phyloP scores from a whole-genome alignment of 2,329 filamentous ascomycete species.

The Curvularia sp. region DNA sequence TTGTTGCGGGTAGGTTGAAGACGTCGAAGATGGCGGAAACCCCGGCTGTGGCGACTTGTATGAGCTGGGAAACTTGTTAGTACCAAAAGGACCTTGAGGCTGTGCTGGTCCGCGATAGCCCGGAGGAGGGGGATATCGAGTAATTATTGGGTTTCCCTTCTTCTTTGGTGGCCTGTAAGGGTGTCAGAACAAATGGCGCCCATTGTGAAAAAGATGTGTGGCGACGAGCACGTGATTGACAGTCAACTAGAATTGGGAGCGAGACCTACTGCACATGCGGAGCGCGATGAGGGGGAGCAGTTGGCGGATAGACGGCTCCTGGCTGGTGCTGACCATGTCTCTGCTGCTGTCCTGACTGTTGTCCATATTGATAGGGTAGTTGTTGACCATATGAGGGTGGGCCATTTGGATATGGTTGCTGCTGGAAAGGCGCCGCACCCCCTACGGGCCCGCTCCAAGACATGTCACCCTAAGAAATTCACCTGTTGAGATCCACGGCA shows the following conservation, averaged over 20 bases:
- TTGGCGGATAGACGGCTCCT: conserved; percentile 34
- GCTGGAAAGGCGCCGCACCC: conserved; percentile 45
- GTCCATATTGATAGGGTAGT: conserved; percentile 41
- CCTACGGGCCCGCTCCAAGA: conserved; percentile 48
- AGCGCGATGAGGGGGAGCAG: conserved; percentile 33
- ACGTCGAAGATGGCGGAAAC: conserved; percentile 34
- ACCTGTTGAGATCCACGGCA: conserved; percentile 10
- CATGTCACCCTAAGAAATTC: conserved; percentile 33
- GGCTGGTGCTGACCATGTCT: conserved; percentile 42
- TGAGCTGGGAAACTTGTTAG: conserved; percentile 36
- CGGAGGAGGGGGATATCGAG: conserved; percentile 59
- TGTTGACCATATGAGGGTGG: conserved; percentile 40
- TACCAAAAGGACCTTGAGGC: conserved; percentile 39
- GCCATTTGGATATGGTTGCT: conserved; percentile 39
- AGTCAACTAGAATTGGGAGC: neutral
- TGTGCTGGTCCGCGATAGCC: conserved; percentile 52
- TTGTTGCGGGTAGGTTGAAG: conserved; percentile 33
- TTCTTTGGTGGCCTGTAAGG: conserved; percentile 50
- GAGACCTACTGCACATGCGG: conserved; percentile 45
- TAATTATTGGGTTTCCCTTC: conserved; percentile 59
- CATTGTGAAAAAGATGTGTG: neutral
- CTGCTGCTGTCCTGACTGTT: conserved; percentile 41
- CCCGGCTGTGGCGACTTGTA: conserved; percentile 39
- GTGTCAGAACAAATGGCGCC: conserved; percentile 25
- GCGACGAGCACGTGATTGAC: conserved; percentile 4